Conservation (phyloP, 208 protist species). For the Leishmania major region DNA sequence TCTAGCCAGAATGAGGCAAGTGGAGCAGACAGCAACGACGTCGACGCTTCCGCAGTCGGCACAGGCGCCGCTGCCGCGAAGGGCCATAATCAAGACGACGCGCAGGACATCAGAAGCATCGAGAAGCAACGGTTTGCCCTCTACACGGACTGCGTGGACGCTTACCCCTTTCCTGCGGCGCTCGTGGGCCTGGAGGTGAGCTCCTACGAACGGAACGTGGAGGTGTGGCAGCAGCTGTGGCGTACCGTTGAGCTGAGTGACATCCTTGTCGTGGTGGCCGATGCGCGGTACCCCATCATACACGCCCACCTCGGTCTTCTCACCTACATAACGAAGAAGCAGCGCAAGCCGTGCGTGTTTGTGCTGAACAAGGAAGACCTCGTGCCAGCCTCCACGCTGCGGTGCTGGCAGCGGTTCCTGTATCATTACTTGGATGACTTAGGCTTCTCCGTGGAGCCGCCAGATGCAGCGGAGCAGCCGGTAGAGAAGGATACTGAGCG, state of each 20-base stretch:
- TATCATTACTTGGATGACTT: constrained; percentile 52
- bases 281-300: constrained; percentile 95
- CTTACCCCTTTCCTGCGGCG: constrained; percentile 28
- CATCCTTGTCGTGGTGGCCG: constrained; percentile 94
- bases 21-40: background rate
- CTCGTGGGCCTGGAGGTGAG: constrained; percentile 62
- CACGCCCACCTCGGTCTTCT: constrained; percentile 94
- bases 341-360: constrained; percentile 92
- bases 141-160: constrained; percentile 59
- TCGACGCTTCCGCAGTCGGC: background rate
- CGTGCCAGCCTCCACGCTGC: constrained; percentile 55
- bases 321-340: constrained; percentile 81
- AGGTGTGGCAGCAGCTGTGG: constrained; percentile 99
- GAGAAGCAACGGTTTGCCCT: constrained; percentile 52
- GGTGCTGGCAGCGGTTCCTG: constrained; percentile 78
- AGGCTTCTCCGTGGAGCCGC: constrained; percentile 40
- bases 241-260: constrained; percentile 95
- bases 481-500: background rate
- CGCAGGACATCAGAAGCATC: constrained; percentile 32
- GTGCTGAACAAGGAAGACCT: constrained; percentile 97
- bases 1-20: background rate
- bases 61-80: background rate
- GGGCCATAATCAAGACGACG: background rate
- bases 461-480: background rate
- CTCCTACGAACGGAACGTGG: constrained; percentile 96